Evolutionary conservation across 2,329 filamentous ascomycete species (phyloP).

Genomic region (Nemania serpens): DNA sequence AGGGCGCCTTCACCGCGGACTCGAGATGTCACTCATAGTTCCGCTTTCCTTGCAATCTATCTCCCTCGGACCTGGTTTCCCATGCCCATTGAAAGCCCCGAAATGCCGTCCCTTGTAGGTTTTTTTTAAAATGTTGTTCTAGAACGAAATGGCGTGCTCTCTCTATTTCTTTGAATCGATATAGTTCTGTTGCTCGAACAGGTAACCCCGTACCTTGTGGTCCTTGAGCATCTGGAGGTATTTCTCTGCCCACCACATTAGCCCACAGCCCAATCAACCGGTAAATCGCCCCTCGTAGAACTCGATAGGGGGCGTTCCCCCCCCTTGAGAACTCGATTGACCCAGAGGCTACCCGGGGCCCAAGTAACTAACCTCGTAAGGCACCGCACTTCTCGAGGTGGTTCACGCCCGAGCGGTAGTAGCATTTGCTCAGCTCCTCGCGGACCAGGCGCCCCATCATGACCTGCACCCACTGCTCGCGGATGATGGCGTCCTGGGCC

Average conservation of each 20-base stretch:
- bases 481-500: slow-evolving; percentile 79
- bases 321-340: slow-evolving; percentile 6
- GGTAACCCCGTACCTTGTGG: slow-evolving; percentile 76
- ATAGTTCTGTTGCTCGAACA: slow-evolving; percentile 82
- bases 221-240: slow-evolving; percentile 79
- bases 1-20: slow-evolving; percentile 9
- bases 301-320: background rate
- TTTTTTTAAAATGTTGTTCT: background rate
- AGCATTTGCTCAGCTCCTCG: slow-evolving; percentile 86
- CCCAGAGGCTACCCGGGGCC: background rate
- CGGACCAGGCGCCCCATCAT: slow-evolving; percentile 87
- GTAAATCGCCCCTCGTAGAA: background rate
- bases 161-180: slow-evolving; percentile 41
- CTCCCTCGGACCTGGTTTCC: background rate
- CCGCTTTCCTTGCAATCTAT: slow-evolving; percentile 5
- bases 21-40: slow-evolving; percentile 7
- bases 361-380: slow-evolving; percentile 72
- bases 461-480: slow-evolving; percentile 86
- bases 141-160: background rate
- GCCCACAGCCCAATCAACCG: slow-evolving; percentile 2
- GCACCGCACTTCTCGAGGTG: slow-evolving; percentile 86
- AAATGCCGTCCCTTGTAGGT: background rate
- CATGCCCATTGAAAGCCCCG: background rate
- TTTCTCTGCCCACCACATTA: slow-evolving; percentile 47
- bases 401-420: slow-evolving; percentile 82